Base-by-base conservation (phyloP, 208 protist species). In the Kentomonas sorsogonicus region DNA sequence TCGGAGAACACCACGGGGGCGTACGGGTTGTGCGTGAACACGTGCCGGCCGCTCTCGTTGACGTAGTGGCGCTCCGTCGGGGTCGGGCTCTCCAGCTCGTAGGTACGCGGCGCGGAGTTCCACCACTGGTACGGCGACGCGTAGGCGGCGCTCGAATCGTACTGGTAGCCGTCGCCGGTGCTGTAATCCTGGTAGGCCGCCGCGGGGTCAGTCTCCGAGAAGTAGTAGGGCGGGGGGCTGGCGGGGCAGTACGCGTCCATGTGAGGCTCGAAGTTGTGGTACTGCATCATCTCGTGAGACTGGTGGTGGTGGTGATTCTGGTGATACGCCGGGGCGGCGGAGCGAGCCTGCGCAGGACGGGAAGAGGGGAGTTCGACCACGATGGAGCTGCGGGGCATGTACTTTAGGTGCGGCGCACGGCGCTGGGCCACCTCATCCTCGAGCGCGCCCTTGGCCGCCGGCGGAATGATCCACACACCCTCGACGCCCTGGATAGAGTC, bases 341-440 rank as follows among this genome's bases (percentile, higher is more conserved):
- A 0, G 25, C 48, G 23, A 6, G 36, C 60, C 7, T 11, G 38
- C 27, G 16, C 29, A 31, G 30, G 34, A 13, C 29, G 46, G 25
- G 13, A 1, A 11, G 63, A 47, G 25, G 81, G 70, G 36, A 65
- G 60, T 57, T 90, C 78, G 34, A 84, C 69, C 27, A 86, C 83
- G 23, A 90, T 69, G 34, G 72, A 72, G 36, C 67, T 72, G 31
- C 83, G 83, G 23, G 83, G 83, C 64, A 90, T 66, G 64, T 86
- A 67, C 56, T 81, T 81, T n/a, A 43, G 68, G 56, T 76, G 74
- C 3, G 45, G 40, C 33, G 40, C 40, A 34, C 55, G 48, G 25
- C 69, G 72, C 36, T 48, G 29, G 15, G 16, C 59, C 36, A 67
- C 68, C 53, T 83, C 63, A 15, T 48, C 48, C 41, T 67, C 52